Conservation (phyloP, 2,329 filamentous ascomycete genomes). For the Trichoderma sp. region DNA sequence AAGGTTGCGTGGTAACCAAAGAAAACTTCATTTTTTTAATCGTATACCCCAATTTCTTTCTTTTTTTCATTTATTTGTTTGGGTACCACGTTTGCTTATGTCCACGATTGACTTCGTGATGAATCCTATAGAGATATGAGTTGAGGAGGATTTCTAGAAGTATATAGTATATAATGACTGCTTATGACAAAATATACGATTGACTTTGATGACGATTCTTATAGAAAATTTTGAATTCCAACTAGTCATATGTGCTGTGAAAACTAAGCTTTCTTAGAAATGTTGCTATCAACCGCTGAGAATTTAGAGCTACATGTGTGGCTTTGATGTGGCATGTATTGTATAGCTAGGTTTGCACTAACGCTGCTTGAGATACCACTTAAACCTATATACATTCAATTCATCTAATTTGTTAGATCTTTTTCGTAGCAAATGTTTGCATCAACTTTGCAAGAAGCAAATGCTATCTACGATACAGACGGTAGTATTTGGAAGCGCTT, state of each 20-base stretch:
- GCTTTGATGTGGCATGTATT: not conserved
- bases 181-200: not conserved
- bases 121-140: not conserved
- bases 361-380: not conserved
- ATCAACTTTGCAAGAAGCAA: not conserved
- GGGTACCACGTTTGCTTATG: not conserved
- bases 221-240: too few relatives aligned
- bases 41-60: slow-evolving; percentile 1
- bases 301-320: not conserved
- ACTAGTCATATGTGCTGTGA: not conserved
- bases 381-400: not conserved
- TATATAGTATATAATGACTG: slow-evolving; percentile 16
- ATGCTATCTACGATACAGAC: not conserved
- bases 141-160: not conserved
- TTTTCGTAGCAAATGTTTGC: not conserved
- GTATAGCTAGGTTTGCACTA: not conserved
- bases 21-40: not conserved
- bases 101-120: not conserved
- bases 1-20: slow-evolving; percentile 52
- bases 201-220: not conserved
- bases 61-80: not conserved
- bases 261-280: not conserved
- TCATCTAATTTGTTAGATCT: not conserved
- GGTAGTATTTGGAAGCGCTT: not conserved
- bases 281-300: not conserved